These are phyloP conservation scores for Solanum tacnaense DNA, from an alignment of 257 asterid genomes.

Conservation along the genomic window DNA sequence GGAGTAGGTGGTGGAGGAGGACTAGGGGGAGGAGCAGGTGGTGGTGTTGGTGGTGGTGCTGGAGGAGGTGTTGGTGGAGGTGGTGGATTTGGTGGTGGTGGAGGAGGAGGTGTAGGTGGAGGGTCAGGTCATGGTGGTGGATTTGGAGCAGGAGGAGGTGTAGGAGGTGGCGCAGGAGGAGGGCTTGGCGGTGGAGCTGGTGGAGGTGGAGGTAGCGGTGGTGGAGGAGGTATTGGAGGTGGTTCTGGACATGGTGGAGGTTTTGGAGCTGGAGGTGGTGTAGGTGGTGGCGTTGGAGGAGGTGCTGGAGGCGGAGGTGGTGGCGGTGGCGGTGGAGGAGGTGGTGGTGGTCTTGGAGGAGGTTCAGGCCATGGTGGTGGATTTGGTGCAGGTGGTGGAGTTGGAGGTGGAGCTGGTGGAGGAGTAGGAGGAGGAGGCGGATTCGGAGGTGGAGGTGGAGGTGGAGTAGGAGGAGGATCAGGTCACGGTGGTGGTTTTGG, in stretches of 20 bases:
- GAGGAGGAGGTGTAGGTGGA: constrained; percentile 4
- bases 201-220: constrained; percentile 4
- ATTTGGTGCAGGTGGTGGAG: constrained; percentile 16
- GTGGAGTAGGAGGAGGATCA: constrained; percentile 13
- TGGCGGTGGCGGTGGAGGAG: not conserved
- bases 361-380: constrained; percentile 24
- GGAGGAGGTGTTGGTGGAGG: not conserved
- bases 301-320: constrained; percentile 11
- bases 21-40: not conserved
- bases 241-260: constrained; percentile 10
- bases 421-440: constrained; percentile 16
- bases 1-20: not conserved
- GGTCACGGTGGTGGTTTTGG: constrained; percentile 14
- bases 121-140: constrained; percentile 5
- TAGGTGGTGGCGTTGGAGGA: constrained; percentile 14
- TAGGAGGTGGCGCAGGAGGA: not conserved
- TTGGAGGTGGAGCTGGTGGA: constrained; percentile 17
- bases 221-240: constrained; percentile 1
- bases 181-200: not conserved
- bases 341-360: constrained; percentile 14
- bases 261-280: constrained; percentile 12
- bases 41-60: not conserved
- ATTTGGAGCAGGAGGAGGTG: not conserved
- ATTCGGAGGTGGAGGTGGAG: constrained; percentile 11
- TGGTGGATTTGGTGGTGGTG: constrained; percentile 1